These are phyloP conservation scores for Kregervanrija fluxuum DNA, from an alignment of 805 yeast species.

Conservation along the genomic window DNA sequence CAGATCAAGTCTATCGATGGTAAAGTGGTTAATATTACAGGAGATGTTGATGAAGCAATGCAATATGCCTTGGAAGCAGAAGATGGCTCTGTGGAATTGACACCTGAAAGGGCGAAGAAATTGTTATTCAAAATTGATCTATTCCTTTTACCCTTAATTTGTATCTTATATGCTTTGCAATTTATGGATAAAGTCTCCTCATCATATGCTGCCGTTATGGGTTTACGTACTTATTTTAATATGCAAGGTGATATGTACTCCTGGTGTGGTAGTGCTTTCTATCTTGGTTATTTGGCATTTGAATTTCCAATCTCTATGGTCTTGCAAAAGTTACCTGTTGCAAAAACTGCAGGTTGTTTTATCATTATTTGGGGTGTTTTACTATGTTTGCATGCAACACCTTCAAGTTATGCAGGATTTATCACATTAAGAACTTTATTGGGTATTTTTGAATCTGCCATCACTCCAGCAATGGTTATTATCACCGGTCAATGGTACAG, in stretches of 20 bases:
- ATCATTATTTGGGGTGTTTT: slow-evolving; percentile 39
- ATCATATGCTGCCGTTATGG: slow-evolving; percentile 52
- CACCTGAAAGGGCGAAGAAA: slow-evolving; percentile 5
- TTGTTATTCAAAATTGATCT: slow-evolving; percentile 38
- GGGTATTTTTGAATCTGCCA: slow-evolving; percentile 35
- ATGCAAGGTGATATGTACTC: slow-evolving; percentile 36
- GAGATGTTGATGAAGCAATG: slow-evolving; percentile 11
- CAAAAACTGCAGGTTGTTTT: slow-evolving; percentile 27
- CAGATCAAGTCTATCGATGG: slow-evolving; percentile 2
- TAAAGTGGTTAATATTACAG: slow-evolving; percentile 3
- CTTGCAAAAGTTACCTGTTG: slow-evolving; percentile 40
- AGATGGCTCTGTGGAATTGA: slow-evolving; percentile 1
- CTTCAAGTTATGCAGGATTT: slow-evolving; percentile 40
- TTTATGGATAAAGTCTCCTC: slow-evolving; percentile 54
- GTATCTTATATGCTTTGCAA: slow-evolving; percentile 42
- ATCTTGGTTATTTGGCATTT: slow-evolving; percentile 41
- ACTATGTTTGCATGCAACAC: slow-evolving; percentile 40
- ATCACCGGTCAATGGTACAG: slow-evolving; percentile 27
- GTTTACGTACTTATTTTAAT: slow-evolving; percentile 40
- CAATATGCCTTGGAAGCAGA: slow-evolving; percentile 3
- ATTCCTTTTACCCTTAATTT: slow-evolving; percentile 43
- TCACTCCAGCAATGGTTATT: slow-evolving; percentile 30
- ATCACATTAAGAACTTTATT: slow-evolving; percentile 40
- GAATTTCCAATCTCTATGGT: slow-evolving; percentile 43
- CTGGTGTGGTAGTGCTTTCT: slow-evolving; percentile 24